Percentiles rank a stretch among this genome's conserved stretches.
phyloP scores from a whole-genome alignment of 805 yeast genomes.

The Kodamaea lidongshanica region DNA sequence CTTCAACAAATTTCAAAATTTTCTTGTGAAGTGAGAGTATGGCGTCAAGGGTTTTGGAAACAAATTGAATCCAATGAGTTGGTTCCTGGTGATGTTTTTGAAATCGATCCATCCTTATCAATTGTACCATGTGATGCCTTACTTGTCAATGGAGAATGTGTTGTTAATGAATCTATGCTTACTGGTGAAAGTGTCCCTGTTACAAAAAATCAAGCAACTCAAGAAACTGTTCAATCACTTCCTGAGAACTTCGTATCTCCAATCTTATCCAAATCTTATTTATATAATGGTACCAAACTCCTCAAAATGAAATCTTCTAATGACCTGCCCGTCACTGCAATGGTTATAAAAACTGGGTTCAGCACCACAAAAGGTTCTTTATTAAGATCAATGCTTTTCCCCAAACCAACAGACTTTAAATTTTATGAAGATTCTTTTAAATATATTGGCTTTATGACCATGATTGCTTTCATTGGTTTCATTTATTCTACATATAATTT shows the following conservation, averaged over 20 bases:
- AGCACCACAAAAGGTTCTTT: conserved; percentile 93
- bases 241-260: conserved; percentile 59
- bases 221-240: conserved; percentile 53
- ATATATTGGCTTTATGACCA: conserved; percentile 90
- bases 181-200: conserved; percentile 99
- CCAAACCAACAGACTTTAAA: conserved; percentile 89
- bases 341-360: conserved; percentile 87
- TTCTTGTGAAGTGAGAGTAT: conserved; percentile 78
- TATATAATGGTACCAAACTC: conserved; percentile 86
- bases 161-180: conserved; percentile 95
- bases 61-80: conserved; percentile 68
- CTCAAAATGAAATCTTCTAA: conserved; percentile 72
- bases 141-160: conserved; percentile 84
- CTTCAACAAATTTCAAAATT: conserved; percentile 68
- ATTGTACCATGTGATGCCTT: conserved; percentile 86
- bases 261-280: conserved; percentile 62
- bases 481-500: conserved; percentile 77
- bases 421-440: conserved; percentile 92
- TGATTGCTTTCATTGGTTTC: conserved; percentile 81
- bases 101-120: conserved; percentile 74
- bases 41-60: conserved; percentile 92
- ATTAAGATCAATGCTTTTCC: conserved; percentile 92
- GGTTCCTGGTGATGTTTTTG: conserved; percentile 95
- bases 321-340: conserved; percentile 76
- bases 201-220: conserved; percentile 63